phyloP scores from a whole-genome alignment of 495 filamentous ascomycete genomes.

The Penicillium bialowiezense region DNA sequence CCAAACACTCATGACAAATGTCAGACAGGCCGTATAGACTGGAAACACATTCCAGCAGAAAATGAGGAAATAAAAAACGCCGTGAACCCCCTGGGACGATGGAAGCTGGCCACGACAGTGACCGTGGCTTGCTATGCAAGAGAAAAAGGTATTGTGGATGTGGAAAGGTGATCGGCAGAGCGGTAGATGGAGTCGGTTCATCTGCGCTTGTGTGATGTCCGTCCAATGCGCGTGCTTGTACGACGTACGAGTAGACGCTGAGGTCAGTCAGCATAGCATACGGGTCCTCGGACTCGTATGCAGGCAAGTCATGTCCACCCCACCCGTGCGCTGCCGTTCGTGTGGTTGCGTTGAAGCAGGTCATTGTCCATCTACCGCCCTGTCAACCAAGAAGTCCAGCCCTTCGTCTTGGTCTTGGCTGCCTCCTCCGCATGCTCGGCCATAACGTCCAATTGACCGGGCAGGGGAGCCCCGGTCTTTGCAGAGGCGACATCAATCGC shows the following conservation, averaged over 20 bases:
- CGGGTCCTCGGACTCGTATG: neutral
- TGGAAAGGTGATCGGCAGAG: neutral
- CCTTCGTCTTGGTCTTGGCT: conserved; percentile 36
- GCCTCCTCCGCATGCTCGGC: conserved; percentile 41
- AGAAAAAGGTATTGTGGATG: conserved; percentile 20
- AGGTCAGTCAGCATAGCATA: conserved; percentile 1
- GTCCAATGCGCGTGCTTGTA: no score
- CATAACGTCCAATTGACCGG: conserved; percentile 41
- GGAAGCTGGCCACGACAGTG: conserved; percentile 20
- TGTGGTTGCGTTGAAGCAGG: neutral
- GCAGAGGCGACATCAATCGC: conserved; percentile 18
- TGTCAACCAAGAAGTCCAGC: conserved; percentile 47
- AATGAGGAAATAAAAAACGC: conserved; percentile 23
- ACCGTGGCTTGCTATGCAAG: conserved; percentile 28
- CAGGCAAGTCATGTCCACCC: neutral
- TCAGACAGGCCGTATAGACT: conserved; percentile 1
- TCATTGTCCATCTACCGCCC: conserved; percentile 26
- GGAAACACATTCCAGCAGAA: conserved; percentile 16
- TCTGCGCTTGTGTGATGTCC: neutral
- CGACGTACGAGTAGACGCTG: neutral
- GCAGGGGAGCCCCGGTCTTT: conserved; percentile 15
- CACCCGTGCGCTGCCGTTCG: conserved; percentile 1
- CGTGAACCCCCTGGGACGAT: conserved; percentile 28
- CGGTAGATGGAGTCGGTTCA: neutral
- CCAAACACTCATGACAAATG: neutral